Percentiles rank a stretch among this genome's conserved stretches.
Conservation (phyloP, 495 filamentous ascomycete genomes). For the Sphaerosporella brunnea region DNA sequence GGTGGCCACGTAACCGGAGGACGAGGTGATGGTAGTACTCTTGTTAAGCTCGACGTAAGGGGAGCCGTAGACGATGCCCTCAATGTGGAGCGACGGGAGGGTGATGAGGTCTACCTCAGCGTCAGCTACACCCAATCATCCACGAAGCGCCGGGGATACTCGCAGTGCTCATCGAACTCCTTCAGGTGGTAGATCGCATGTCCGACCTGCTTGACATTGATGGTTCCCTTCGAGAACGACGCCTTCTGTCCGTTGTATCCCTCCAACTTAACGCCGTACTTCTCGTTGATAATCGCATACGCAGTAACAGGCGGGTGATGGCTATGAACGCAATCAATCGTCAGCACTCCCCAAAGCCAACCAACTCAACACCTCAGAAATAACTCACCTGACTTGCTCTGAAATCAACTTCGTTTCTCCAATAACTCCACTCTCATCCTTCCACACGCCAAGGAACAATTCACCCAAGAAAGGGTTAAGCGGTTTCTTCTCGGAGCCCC, state of each 20-base stretch:
- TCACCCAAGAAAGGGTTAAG: conserved; percentile 85
- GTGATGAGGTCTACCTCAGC: conserved; percentile 52
- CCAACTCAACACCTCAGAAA: background rate
- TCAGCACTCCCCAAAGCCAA: conserved; percentile 9
- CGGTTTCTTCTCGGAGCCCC: conserved; percentile 89
- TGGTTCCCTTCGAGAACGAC: conserved; percentile 66
- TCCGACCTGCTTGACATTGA: conserved; percentile 90
- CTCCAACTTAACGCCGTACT: conserved; percentile 70
- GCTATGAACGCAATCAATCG: conserved; percentile 31
- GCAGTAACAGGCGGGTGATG: conserved; percentile 97
- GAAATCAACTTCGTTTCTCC: conserved; percentile 35
- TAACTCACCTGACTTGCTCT: conserved; percentile 60
- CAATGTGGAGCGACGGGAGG: conserved; percentile 80
- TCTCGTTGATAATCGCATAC: conserved; percentile 72
- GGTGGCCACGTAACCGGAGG: conserved; percentile 73
- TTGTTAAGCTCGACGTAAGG: conserved; percentile 84
- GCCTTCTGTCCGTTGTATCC: conserved; percentile 98
- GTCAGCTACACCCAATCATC: background rate
- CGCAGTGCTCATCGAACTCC: conserved; percentile 32
- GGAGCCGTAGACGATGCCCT: conserved; percentile 76
- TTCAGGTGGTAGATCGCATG: conserved; percentile 47
- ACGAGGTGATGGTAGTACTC: conserved; percentile 63
- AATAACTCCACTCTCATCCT: conserved; percentile 40
- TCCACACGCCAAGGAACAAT: conserved; percentile 77
- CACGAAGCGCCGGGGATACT: conserved; percentile 1